Conservation (phyloP, 2,329 filamentous ascomycete genomes). For the Albophoma yamanashiensis region DNA sequence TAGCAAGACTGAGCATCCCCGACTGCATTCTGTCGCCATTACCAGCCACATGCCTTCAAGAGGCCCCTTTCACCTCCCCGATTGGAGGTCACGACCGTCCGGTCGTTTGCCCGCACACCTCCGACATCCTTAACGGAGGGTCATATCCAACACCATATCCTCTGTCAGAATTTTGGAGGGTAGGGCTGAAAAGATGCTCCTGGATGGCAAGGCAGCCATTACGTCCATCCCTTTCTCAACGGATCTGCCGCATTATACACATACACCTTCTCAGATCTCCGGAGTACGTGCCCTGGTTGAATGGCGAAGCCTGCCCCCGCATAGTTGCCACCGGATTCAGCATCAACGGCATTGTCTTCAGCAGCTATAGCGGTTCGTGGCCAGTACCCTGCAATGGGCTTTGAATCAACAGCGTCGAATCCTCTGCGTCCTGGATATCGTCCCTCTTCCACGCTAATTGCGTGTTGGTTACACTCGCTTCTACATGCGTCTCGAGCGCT, state of each 20-base stretch:
- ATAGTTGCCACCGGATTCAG: constrained; percentile 45
- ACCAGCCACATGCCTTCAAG: constrained; percentile 1
- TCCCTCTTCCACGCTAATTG: constrained; percentile 53
- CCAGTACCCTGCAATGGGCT: constrained; percentile 17
- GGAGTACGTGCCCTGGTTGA: background rate
- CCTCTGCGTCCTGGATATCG: constrained; percentile 51
- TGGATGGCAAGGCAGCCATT: constrained; percentile 26
- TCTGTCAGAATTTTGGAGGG: constrained; percentile 24
- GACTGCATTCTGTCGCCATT: constrained; percentile 14
- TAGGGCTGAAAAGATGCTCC: constrained; percentile 13
- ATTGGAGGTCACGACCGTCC: background rate
- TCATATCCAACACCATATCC: constrained; percentile 1
- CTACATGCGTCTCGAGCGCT: constrained; percentile 56
- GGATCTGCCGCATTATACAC: too few relatives aligned
- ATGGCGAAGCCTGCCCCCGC: background rate
- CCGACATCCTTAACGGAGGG: too few relatives aligned
- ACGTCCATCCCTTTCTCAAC: constrained; percentile 44
- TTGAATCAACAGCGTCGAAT: constrained; percentile 49
- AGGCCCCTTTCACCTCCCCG: background rate
- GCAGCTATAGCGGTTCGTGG: background rate
- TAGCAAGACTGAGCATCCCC: constrained; percentile 19
- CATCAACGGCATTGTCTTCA: constrained; percentile 33
- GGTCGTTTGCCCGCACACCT: background rate
- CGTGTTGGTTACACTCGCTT: constrained; percentile 59
- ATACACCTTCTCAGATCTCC: too few relatives aligned